Evolutionary conservation across 2,329 filamentous ascomycete genomes (phyloP).

Genomic region (Ophiostoma himal-ulmi): DNA sequence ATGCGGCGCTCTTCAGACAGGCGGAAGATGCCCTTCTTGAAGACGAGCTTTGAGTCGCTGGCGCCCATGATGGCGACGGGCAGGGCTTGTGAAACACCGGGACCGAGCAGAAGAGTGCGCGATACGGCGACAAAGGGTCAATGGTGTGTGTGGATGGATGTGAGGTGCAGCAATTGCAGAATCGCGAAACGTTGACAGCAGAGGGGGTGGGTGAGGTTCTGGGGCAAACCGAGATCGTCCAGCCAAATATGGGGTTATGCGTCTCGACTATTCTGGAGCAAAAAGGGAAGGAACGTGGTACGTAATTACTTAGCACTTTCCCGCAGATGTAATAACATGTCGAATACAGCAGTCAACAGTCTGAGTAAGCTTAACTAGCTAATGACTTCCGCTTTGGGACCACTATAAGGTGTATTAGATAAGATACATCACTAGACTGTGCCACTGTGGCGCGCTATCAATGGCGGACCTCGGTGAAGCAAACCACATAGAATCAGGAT

Average conservation of each 20-base stretch:
- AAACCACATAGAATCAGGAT: neutral
- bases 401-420: conserved; percentile 2
- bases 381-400: neutral
- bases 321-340: neutral
- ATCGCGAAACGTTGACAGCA: neutral
- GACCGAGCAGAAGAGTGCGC: neutral
- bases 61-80: conserved; percentile 68
- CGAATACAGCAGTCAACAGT: conserved; percentile 6
- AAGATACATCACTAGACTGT: conserved; percentile 10
- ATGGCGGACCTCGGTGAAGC: neutral
- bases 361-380: neutral
- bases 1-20: conserved; percentile 89
- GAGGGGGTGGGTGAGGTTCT: neutral
- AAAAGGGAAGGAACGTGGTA: conserved; percentile 6
- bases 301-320: neutral
- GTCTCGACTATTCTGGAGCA: conserved; percentile 5
- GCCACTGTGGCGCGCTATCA: conserved; percentile 7
- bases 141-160: neutral
- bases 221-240: conserved; percentile 6
- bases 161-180: neutral
- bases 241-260: conserved; percentile 11
- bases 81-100: neutral
- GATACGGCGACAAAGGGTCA: neutral
- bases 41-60: conserved; percentile 96
- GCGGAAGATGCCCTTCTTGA: conserved; percentile 96